Evolutionary conservation across 1,139 yeast genomes (phyloP).

Genomic region (Torulaspora pretoriensis): DNA sequence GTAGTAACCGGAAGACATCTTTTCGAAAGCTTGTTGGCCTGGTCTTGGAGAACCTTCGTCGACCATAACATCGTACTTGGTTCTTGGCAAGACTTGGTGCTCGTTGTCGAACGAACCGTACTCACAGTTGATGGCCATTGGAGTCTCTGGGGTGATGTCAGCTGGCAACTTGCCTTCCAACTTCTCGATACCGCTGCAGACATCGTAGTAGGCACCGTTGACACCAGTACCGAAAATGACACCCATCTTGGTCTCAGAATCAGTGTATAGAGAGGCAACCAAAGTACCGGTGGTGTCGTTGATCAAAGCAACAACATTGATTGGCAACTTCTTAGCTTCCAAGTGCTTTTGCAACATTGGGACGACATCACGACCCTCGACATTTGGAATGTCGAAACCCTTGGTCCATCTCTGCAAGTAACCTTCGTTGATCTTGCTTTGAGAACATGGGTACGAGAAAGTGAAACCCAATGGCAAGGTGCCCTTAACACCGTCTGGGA

Average conservation of each 20-base stretch:
- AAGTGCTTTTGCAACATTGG: constrained; percentile 82
- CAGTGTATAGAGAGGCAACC: constrained; percentile 92
- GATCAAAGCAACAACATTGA: constrained; percentile 83
- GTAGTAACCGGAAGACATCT: constrained; percentile 96
- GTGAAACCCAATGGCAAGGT: constrained; percentile 86
- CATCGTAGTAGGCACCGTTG: constrained; percentile 94
- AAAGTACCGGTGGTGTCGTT: constrained; percentile 97
- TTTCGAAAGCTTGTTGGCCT: constrained; percentile 92
- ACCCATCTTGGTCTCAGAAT: constrained; percentile 87
- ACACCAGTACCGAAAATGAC: constrained; percentile 97
- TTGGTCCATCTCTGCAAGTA: constrained; percentile 95
- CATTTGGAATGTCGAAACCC: constrained; percentile 91
- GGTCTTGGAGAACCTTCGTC: constrained; percentile 93
- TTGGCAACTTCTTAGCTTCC: constrained; percentile 61
- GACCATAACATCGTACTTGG: constrained; percentile 74
- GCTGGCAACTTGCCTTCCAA: constrained; percentile 63
- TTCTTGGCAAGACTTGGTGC: constrained; percentile 78
- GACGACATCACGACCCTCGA: constrained; percentile 92
- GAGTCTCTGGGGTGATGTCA: constrained; percentile 60
- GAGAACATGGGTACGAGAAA: constrained; percentile 89
- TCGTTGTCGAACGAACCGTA: constrained; percentile 97
- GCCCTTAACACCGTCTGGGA: constrained; percentile 52
- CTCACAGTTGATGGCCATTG: constrained; percentile 97
- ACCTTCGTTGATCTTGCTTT: constrained; percentile 78
- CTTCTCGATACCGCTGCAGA: constrained; percentile 71